Base-by-base conservation (phyloP, 2,329 filamentous ascomycete genomes). In the Colletotrichum endophyticum region DNA sequence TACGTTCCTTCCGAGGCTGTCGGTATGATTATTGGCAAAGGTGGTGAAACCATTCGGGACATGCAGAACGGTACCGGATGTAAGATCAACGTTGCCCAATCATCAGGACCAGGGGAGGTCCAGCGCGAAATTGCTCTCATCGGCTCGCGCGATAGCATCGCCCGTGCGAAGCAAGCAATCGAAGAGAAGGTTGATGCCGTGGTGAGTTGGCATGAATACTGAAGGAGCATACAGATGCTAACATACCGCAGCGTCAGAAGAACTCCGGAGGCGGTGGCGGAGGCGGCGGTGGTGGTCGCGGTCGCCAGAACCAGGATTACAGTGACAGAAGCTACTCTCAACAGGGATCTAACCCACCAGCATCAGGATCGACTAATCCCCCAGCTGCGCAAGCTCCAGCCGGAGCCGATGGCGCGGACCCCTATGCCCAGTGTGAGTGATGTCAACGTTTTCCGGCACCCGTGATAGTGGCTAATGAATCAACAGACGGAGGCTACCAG, bases 1-100 rank as follows among this genome's bases (percentile, higher is more conserved):
- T 93, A 92, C 79, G 95, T 98, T 12, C 96, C 96, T 15, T 96
- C 95, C 27, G 96, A 98, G 83, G 94, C 96, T 8, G 96, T 98
- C 71, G 96, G 96, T 77, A 98, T 98, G 96, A 98, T 98, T 79
- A 98, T 98, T 77, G 96, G 96, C 79, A 98, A 98, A 88, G 95
- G 95, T 73, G 96, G 96, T 79, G 96, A 98, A 86, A 98, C 96
- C 0, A 98, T 98, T 83, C 95, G 96, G 79, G 95, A 98, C 80
- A 98, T 98, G 94, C 96, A 98, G 84, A 94, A 93, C 82, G 91
- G 88, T 36, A 97, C 95, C 7, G 94, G 95, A 62, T 98, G 96
- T 90, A 98, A 98, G 87, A 98, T 98, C 88, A 98, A 98, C 81
- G 96, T 98, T 30, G 95, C 95, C 36, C 95, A 95, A 81, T 93